Base-by-base conservation (phyloP, 2,329 filamentous ascomycete genomes). In the Aspergillus ochraceoroseus region DNA sequence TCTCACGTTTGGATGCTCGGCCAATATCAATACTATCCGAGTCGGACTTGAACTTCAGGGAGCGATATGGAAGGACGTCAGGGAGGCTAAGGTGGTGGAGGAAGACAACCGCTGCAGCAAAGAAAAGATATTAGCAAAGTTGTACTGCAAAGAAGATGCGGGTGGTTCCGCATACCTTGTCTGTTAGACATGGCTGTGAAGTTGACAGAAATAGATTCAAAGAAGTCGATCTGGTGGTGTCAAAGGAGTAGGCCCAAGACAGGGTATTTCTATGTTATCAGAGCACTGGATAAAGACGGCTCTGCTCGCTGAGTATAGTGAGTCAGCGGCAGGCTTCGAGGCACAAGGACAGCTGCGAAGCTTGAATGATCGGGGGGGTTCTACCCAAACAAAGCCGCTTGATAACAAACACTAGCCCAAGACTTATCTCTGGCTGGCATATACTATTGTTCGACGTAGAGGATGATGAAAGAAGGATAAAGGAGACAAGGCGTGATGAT, bases 1-100 rank as follows among this genome's bases (percentile, higher is more conserved):
- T 37, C 19, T 60, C 60, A 12, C 59, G 64, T 32, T 63, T 67
- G 3, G 68, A 71, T 5, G 67, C 57, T 41, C 70, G 61, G 19
- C 70, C 69, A 38, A 72, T 61, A 11, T 57, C 47, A 32, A 65
- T 41, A 11, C 41, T 26, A 30, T 59, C 58, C 25, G 51, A 49
- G 14, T 52, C 44, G 4, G 52, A 40, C 2, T 49, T 43, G 26
- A 70, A 58, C 25, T 52, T 57, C 23, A 71, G 43, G 20, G 45
- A 52, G 20, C 68, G 64, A 17, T 52, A 51, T 17, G 58, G 49
- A 8, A 59, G 25, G n/a, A 51, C 40, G 32, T 59, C 52, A 25
- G 43, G 25, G 18, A 43, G 34, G 33, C 54, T 49, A 28, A 64
- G 32, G 6, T 61, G 58, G 34, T 47, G 33, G 13, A 69, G 58